Base-by-base conservation (phyloP, 495 filamentous ascomycete species). In the Friedmanniomyces simplex region DNA sequence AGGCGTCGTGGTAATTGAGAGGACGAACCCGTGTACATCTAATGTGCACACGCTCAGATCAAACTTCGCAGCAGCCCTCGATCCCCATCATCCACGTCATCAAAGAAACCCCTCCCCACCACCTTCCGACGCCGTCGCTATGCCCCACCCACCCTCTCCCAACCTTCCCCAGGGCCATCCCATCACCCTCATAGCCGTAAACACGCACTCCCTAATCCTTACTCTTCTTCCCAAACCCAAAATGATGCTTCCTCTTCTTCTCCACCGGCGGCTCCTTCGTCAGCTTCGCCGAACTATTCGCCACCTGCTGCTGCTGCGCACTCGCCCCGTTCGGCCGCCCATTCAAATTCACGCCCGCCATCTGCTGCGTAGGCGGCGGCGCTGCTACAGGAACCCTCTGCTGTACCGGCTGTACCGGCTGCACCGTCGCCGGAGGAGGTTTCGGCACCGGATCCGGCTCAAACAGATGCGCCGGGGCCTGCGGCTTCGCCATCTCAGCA, bases 381-480 rank as follows among this genome's bases (percentile, higher is more conserved):
- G 72, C 68, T 70, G 67, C 37, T 63, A 55, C 6, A 61, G 61
- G 16, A 61, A 69, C 45, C 66, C n/a, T n/a, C n/a, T n/a, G n/a
- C n/a, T n/a, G n/a, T n/a, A 8, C 71, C 72, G 26, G 28, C 28
- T 32, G 28, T 10, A 68, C 64, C n/a, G n/a, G n/a, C 34, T n/a
- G 14, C 4, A 16, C 39, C 4, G 39, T 2, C 21, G n/a, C n/a
- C n/a, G n/a, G n/a, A n/a, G 74, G 63, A 6, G 80, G 69, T 12
- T 77, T 78, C 1, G 79, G 73, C 51, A 60, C 54, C 55, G 61
- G 62, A 11, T 89, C 83, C n/a, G 78, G 76, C 68, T 95, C 90
- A 64, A 93, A 93, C 0, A 98, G 73, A 73, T 95, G 87, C 28
- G 82, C 86, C 1, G 93, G 93, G 1, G 91, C 86, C 47, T 81